Base-by-base conservation (phyloP, 768 basidiomycete genomes). In the Calocera viscosa region DNA sequence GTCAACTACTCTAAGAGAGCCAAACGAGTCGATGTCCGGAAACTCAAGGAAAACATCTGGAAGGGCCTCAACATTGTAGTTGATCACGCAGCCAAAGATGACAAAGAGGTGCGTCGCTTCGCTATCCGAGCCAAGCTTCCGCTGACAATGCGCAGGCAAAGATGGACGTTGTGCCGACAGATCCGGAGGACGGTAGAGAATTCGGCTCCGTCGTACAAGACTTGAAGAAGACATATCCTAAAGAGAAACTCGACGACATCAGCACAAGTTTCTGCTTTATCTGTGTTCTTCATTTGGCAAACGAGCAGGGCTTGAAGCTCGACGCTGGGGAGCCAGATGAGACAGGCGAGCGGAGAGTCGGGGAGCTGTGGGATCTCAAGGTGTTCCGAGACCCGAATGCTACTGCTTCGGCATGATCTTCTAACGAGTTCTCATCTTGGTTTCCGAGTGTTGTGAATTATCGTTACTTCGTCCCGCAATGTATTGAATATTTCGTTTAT, bases 181-280 rank as follows among this genome's bases (percentile, higher is more conserved):
- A 89, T 72, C 85, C 88, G 0, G 72, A 76, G 0, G 89, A 90
- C 66, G 81, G 82, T 10, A 82, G 88, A 17, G 81, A 83, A 65
- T 93, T 93, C 75, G 84, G 84, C 66, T 82, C 85, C 66, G 94
- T 98, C 69, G 90, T 98, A 70, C 82, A 86, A 1, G 86, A 86
- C 19, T 82, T 99, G 35, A 86, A 90, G 70, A 81, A 78, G 64
- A 84, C 88, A 5, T 98, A 98, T 75, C 93, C 95, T 0, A 78
- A 79, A 67, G 94, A 97, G 47, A 97, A 95, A 80, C 90, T 98
- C 88, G 89, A 89, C 41, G 96, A 99, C 70, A 96, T 98, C 74
- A 96, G 94, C 75, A 98, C 96, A 17, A 95, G 92, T 70, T 98
- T 95, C 85, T 98, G 95, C 75, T 99, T 98, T 80, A 99, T 98